phyloP scores from a whole-genome alignment of 164 flowering plant genomes.

The Sedum album region DNA sequence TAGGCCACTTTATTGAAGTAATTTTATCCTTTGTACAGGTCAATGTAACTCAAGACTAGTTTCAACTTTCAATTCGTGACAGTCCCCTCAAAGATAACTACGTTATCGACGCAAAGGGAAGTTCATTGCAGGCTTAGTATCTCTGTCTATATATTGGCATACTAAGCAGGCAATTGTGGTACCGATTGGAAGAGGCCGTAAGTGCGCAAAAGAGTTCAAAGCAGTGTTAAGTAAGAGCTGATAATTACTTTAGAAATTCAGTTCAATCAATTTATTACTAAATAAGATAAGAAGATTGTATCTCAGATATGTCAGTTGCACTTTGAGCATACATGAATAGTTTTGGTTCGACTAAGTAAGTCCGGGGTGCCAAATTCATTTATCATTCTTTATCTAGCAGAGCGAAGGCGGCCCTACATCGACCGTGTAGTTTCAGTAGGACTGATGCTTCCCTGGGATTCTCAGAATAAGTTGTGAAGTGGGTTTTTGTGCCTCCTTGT shows the following conservation, averaged over 20 bases:
- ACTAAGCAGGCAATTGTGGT: not conserved
- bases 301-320: slow-evolving; percentile 2
- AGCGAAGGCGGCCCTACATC: slow-evolving; percentile 25
- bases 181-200: not conserved
- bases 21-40: not conserved
- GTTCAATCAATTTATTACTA: not conserved
- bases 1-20: not conserved
- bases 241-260: not conserved
- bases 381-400: slow-evolving; percentile 11
- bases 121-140: not conserved
- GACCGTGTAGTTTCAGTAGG: slow-evolving; percentile 13
- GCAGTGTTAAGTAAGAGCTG: not conserved
- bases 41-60: not conserved
- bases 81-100: not conserved
- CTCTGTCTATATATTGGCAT: not conserved
- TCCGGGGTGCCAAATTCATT: slow-evolving; percentile 7
- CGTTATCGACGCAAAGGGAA: not conserved
- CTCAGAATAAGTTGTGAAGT: slow-evolving; percentile 12
- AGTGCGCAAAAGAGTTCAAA: not conserved
- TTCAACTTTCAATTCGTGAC: not conserved
- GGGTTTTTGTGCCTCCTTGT: slow-evolving; percentile 24
- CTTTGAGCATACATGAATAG: not conserved
- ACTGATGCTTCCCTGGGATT: slow-evolving; percentile 12
- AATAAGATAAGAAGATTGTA: not conserved
- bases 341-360: not conserved